Evolutionary conservation across 129 eudicot genomes (phyloP), one percentile per base, ranked within the genome.

Genomic region (Saussurea involucrata): DNA sequence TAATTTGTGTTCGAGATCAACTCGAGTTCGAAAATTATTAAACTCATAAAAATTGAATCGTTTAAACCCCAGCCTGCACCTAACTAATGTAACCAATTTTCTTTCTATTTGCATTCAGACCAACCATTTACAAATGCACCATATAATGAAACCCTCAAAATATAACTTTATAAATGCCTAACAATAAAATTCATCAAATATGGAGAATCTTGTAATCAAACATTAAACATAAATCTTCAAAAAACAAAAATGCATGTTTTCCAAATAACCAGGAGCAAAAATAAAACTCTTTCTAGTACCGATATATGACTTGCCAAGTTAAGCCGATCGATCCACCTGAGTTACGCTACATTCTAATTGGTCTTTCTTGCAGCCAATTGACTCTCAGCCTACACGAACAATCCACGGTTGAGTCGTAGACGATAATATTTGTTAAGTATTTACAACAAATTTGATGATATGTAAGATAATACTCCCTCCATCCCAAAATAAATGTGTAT

Each of bases 351-450:
- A 15, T 13, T 24, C 60, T 71, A 73, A 33, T 33, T 34, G 22
- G 24, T 60, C 69, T 74, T 74, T 64, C 34, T 74, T 60, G 78
- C 9, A 22, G 78, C 69, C 69, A 74, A 74, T 37, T 74, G 78
- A 32, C 58, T 55, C 78, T 74, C 78, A 0, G 69, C 9, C 78
- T 74, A 37, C 78, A 61, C 24, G 0, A 74, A 0, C 34, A 24
- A 58, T 21, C 17, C 8, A 18, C 6, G 13, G 74, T 21, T 10
- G 5, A 24, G 36, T 46, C 15, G 40, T 17, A 25, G 1, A 21
- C 63, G 25, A 11, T 34, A 25, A 25, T 6, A 8, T 25, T 71
- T 27, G 8, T 66, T 31, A 37, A 37, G 13, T 0, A 8, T 37
- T 37, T 37, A 37, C 46, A 37, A 37, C 4, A 37, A 37, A 9